Base-by-base conservation (phyloP, 139 green algal species). In the Limnomonas spitsbergensis region DNA sequence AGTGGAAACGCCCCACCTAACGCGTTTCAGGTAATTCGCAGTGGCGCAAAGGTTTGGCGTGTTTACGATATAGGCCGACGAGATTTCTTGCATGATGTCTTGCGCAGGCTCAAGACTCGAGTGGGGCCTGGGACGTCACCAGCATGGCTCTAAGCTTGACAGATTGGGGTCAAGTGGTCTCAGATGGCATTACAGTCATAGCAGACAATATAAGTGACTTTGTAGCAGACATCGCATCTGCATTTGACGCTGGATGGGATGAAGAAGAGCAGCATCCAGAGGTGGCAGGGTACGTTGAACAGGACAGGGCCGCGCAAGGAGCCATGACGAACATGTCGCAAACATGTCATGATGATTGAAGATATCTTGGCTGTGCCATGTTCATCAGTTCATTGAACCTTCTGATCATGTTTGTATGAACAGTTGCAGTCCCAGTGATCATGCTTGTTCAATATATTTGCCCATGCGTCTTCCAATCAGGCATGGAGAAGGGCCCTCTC, bases 221-320 rank as follows among this genome's bases (percentile, higher is more conserved):
- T 66, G 76, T 80, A 7, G 76, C 76, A 2, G 76, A 80, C 66
- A 32, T 80, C 9, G 76, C 66, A 20, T 76, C 66, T 14, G 76
- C 73, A 32, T 79, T 79, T 79, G 73, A 79, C 27, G 53, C 76
- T 3, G 76, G 76, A 37, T 80, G 61, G 76, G 73, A 79, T 36
- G 66, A 74, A 29, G 76, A 80, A 26, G 76, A 73, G 20, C 47
- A 69, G 1, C 14, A 20, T 20, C 14, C 20, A 61, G 47, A 61
- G 14, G 14, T 20, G 14, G 14, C 47, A 61, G 47, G 47, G 47
- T 61, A 20, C 14, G 47, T n/a, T n/a, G n/a, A n/a, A n/a, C n/a
- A n/a, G n/a, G n/a, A n/a, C n/a, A n/a, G n/a, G n/a, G n/a, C n/a
- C n/a, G n/a, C n/a, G n/a, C n/a, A n/a, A 61, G 14, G 20, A 61